Evolutionary conservation across 2,329 filamentous ascomycete genomes (phyloP).

Genomic region (Talaromyces amestolkiae): DNA sequence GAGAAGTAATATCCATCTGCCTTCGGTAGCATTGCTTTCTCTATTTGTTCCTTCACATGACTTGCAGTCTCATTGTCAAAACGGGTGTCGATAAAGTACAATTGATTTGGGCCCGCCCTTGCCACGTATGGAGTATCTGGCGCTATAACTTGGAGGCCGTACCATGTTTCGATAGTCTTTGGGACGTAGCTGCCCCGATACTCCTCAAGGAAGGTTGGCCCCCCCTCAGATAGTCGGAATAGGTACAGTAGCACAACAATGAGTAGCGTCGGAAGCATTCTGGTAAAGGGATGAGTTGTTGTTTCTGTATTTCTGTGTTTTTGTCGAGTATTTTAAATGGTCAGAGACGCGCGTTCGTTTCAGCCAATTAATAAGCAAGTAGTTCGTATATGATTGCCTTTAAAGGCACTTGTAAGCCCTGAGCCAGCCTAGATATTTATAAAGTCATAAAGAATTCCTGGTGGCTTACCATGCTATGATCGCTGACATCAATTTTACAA

Average conservation of each 20-base stretch:
- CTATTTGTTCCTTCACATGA: constrained; percentile 20
- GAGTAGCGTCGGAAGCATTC: neutral
- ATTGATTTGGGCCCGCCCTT: constrained; percentile 10
- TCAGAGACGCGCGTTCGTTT: too few relatives aligned
- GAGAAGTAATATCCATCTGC: constrained; percentile 16
- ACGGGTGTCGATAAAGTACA: constrained; percentile 21
- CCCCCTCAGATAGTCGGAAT: constrained; percentile 15
- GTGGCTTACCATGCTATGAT: neutral
- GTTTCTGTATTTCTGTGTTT: too few relatives aligned
- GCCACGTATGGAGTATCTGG: constrained; percentile 21
- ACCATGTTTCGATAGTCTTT: constrained; percentile 13
- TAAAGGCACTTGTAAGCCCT: neutral
- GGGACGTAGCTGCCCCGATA: constrained; percentile 20
- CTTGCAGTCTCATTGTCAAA: constrained; percentile 17
- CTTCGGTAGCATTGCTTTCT: constrained; percentile 11
- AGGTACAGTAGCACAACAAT: constrained; percentile 4
- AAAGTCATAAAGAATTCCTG: neutral
- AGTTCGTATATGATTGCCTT: neutral
- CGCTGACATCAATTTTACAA: neutral
- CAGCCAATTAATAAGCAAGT: neutral
- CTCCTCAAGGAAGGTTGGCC: constrained; percentile 15
- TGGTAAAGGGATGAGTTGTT: neutral
- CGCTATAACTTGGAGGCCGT: constrained; percentile 19
- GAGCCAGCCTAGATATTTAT: neutral
- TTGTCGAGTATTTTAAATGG: too few relatives aligned